Evolutionary conservation across 371 early-diverging fungal genomes (phyloP).

Genomic region (Mucor sp.): DNA sequence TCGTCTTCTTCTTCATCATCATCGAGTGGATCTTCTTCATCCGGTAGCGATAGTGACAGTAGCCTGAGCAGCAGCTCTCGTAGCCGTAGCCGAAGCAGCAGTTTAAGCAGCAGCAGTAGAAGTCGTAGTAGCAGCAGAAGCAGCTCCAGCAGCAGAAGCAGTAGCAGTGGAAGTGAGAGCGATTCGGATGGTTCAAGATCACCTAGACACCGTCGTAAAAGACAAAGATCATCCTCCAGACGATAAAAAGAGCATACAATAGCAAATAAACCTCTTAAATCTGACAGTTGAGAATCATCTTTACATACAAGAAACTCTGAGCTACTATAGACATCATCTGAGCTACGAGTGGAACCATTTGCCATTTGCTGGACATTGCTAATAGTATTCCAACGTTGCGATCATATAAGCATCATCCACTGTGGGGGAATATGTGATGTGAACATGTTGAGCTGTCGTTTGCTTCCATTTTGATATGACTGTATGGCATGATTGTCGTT

Average conservation of each 20-base stretch:
- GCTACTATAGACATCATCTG: too few relatives aligned
- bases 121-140: not conserved
- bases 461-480: too few relatives aligned
- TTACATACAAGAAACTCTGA: too few relatives aligned
- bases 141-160: not conserved
- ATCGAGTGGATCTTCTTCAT: not conserved
- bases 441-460: too few relatives aligned
- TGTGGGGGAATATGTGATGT: too few relatives aligned
- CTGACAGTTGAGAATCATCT: too few relatives aligned
- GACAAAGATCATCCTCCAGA: not conserved
- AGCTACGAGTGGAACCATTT: too few relatives aligned
- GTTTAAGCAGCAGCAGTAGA: slow-evolving; percentile 3
- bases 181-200: not conserved
- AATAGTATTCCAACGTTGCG: too few relatives aligned
- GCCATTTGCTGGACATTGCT: too few relatives aligned
- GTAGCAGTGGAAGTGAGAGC: slow-evolving; percentile 1
- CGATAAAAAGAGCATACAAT: not conserved
- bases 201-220: not conserved
- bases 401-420: too few relatives aligned
- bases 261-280: not conserved
- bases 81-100: slow-evolving; percentile 9
- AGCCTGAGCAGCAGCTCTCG: slow-evolving; percentile 9
- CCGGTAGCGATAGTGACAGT: slow-evolving; percentile 22
- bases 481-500: too few relatives aligned
- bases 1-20: not conserved